phyloP scores from a whole-genome alignment of 1,284 basidiomycete species.

The Phellopilus nigrolimitatus region DNA sequence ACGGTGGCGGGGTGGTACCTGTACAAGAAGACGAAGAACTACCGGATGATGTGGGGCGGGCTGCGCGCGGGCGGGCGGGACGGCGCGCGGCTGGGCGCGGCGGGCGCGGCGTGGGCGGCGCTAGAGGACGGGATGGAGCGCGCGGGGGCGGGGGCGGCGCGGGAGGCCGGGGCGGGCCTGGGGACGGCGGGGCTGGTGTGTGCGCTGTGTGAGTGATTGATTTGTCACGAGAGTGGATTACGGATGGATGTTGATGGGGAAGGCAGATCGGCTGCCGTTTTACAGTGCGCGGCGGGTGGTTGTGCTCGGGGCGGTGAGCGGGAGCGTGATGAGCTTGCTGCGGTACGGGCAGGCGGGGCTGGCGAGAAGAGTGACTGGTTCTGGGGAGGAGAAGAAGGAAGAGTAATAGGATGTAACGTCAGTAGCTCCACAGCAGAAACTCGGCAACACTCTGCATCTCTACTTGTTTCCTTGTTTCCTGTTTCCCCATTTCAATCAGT shows the following conservation, averaged over 20 bases:
- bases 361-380: conserved; percentile 25
- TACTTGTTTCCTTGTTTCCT: neutral
- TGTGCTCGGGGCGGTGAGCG: conserved; percentile 49
- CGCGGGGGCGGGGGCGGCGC: conserved; percentile 40
- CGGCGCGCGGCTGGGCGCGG: conserved; percentile 48
- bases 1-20: conserved; percentile 87
- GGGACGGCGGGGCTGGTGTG: conserved; percentile 58
- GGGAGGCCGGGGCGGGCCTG: conserved; percentile 59
- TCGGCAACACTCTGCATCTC: too few relatives aligned
- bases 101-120: conserved; percentile 60
- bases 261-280: conserved; percentile 56
- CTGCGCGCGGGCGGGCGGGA: conserved; percentile 60
- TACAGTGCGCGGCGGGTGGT: conserved; percentile 44
- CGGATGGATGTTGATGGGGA: conserved; percentile 14
- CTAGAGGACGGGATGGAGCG: conserved; percentile 56
- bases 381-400: conserved; percentile 20
- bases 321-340: conserved; percentile 47
- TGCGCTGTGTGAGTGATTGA: conserved; percentile 52
- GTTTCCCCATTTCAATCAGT: neutral
- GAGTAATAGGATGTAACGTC: conserved; percentile 23
- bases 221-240: neutral
- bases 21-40: conserved; percentile 91
- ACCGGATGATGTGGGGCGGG: conserved; percentile 71
- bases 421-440: conserved; percentile 21
- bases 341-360: conserved; percentile 40